These are phyloP conservation scores for Carex pumila DNA, from an alignment of 176 grass and related monocot species.

Conservation along the genomic window DNA sequence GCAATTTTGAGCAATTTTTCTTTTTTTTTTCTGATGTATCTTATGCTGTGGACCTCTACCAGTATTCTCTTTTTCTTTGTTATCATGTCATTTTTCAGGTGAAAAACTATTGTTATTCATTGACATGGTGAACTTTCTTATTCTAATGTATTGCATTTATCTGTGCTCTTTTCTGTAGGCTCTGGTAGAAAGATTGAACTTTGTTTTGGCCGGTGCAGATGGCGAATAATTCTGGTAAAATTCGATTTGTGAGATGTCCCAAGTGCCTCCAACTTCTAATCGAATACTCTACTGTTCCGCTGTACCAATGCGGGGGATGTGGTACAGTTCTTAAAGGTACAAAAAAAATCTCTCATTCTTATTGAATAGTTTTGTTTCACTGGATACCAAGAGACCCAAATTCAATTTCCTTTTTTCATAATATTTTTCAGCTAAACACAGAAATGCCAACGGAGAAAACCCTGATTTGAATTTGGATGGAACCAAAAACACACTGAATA, in stretches of 20 bases:
- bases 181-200: slow-evolving; percentile 3
- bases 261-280: slow-evolving; percentile 75
- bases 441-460: not conserved
- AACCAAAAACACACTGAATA: slow-evolving; percentile 3
- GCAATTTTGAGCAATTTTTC: not conserved
- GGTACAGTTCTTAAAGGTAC: slow-evolving; percentile 66
- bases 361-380: slow-evolving; percentile 6
- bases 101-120: not conserved
- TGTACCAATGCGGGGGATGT: slow-evolving; percentile 78
- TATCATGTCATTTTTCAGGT: not conserved
- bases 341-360: not conserved
- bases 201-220: not conserved
- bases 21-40: not conserved
- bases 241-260: slow-evolving; percentile 83
- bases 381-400: not conserved
- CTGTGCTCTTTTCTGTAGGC: not conserved
- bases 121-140: slow-evolving; percentile 10
- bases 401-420: not conserved
- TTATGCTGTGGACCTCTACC: not conserved
- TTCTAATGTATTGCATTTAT: not conserved
- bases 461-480: slow-evolving; percentile 14
- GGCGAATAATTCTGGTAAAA: slow-evolving; percentile 34
- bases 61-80: not conserved
- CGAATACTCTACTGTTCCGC: slow-evolving; percentile 58
- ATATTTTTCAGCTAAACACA: slow-evolving; percentile 17